Conservation (phyloP, 1,139 yeast species). For the Hyphopichia khmerensis region DNA sequence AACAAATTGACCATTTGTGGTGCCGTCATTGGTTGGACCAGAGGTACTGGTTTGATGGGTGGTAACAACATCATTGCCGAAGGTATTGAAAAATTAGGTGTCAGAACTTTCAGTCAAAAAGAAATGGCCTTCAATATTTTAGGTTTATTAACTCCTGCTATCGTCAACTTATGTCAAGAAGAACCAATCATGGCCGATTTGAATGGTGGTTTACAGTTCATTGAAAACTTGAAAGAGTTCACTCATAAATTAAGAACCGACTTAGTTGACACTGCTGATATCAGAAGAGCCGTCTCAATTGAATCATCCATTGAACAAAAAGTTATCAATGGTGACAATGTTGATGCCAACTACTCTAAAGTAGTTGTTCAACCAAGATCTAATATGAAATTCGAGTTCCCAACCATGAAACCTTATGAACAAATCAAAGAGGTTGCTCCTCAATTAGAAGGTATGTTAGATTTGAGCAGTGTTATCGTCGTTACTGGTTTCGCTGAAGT, state of each 20-base stretch:
- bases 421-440: slow-evolving; percentile 70
- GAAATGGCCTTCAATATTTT: slow-evolving; percentile 98
- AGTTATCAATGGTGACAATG: slow-evolving; percentile 85
- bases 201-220: slow-evolving; percentile 96
- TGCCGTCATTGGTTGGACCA: slow-evolving; percentile 98
- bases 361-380: slow-evolving; percentile 87
- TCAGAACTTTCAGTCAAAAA: slow-evolving; percentile 95
- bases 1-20: slow-evolving; percentile 94
- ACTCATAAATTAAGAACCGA: slow-evolving; percentile 81
- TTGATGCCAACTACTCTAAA: slow-evolving; percentile 81
- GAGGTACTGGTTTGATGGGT: slow-evolving; percentile 99
- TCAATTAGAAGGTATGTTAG: slow-evolving; percentile 86
- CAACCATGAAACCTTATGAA: slow-evolving; percentile 73
- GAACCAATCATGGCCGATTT: slow-evolving; percentile 96
- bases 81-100: slow-evolving; percentile 94
- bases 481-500: slow-evolving; percentile 98
- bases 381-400: slow-evolving; percentile 92
- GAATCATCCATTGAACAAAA: slow-evolving; percentile 93
- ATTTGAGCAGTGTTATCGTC: slow-evolving; percentile 86
- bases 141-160: slow-evolving; percentile 87
- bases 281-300: slow-evolving; percentile 92
- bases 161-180: slow-evolving; percentile 85
- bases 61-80: slow-evolving; percentile 97
- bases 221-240: slow-evolving; percentile 87
- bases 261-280: slow-evolving; percentile 80